Evolutionary conservation across 2,329 filamentous ascomycete genomes (phyloP), one percentile per base, ranked within the genome.

Genomic region (Zymoseptoria tritici): DNA sequence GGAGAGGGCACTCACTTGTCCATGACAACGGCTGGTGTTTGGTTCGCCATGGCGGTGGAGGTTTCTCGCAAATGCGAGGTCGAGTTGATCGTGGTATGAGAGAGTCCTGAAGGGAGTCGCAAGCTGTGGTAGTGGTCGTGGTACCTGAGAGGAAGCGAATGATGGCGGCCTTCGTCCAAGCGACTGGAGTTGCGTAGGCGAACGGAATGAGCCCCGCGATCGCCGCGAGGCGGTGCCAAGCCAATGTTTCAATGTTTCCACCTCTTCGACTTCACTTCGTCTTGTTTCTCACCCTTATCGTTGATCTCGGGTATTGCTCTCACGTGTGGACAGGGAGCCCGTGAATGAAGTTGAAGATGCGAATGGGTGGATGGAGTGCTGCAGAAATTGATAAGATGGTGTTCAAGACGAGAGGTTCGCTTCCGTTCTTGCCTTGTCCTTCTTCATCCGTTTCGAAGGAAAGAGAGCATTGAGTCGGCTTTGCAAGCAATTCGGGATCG

Each of bases 21-120:
- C 93, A 99, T 99, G 91, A 99, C 94, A 97, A 99, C 94, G 90
- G 94, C 94, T 72, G 94, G 94, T 76, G 94, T 97, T 86, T 97
- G 93, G 81, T 89, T 89, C 75, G 94, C 93, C 94, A 99, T 99
- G 71, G 75, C 81, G 64, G 64, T 57, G 57, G 55, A 22, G 9
- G 49, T 52, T 21, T 19, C 20, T 59, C 56, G 53, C 36, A 4
- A n/a, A 16, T 16, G 16, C 36, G 13, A 46, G 11, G 4, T 13
- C 11, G 36, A n/a, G 2, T 4, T 16, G 36, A 7, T 42, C 50
- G 13, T 20, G 52, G 36, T 49, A 36, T 21, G 19, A 21, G 21
- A 24, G 52, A 50, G 13, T n/a, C 36, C 6, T 16, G 36, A 46
- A 16, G 16, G 1, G 36, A 16, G 36, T 46, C 36, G 36, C 36